Evolutionary conservation across 176 grass and related monocot species (phyloP), one percentile per base, ranked within the genome.

Genomic region (Avena atlantica): DNA sequence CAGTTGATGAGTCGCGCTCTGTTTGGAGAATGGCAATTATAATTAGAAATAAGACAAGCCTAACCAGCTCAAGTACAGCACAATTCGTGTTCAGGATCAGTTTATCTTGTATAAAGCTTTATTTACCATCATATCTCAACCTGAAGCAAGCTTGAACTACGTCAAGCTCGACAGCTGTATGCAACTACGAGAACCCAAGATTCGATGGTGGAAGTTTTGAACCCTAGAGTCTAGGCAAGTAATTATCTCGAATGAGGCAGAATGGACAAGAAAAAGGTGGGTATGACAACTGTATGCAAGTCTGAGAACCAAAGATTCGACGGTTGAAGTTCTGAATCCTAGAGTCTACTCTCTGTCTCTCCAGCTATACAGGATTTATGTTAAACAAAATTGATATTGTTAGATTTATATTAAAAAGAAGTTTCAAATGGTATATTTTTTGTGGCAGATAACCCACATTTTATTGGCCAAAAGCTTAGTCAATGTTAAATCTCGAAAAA

Each of bases 91-190:
- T 64, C 51, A 3, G 44, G 34, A 31, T 85, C 67, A 82, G 59
- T 47, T 44, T 76, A 36, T 76, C 31, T 82, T 74, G 31, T 57
- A 36, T 40, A 57, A 23, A 48, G 47, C 7, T 80, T 67, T 11
- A 55, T 55, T 62, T 51, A 82, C 20, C 52, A 83, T 44, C 72
- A 83, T 51, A 83, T 37, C 55, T 73, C 21, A 73, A 78, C 42
- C 72, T 64, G 17, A 79, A 72, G 62, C 21, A 90, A 40, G 2
- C 62, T 78, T 78, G 50, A 53, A 74, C 17, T 76, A 48, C 47
- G 47, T 84, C 55, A 79, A 61, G 25, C 70, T 34, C 61, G 84
- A n/a, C 82, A 85, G 59, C 51, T 56, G 2, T 83, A 59, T 68
- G 48, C 60, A 65, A 85, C 31, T 48, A 55, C 9, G 1, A 12